Percentiles rank a stretch among this genome's conserved stretches.
phyloP scores from a whole-genome alignment of 164 flowering plant genomes.

The Berberis thunbergii region DNA sequence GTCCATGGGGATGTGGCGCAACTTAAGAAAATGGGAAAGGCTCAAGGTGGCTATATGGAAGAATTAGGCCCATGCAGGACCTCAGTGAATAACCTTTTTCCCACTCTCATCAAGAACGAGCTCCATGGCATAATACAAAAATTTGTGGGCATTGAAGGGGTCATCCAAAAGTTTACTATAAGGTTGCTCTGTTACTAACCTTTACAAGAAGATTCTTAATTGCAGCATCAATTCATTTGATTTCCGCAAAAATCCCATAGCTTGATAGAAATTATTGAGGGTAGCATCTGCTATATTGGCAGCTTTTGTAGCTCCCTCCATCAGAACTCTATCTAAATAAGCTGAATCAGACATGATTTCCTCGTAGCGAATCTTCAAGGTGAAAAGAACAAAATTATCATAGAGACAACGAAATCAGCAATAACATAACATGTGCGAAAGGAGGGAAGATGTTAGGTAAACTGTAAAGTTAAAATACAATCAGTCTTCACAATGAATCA shows the following conservation, averaged over 20 bases:
- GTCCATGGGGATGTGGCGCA: conserved; percentile 15
- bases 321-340: conserved; percentile 63
- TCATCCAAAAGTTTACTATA: conserved; percentile 25
- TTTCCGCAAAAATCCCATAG: conserved; percentile 85
- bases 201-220: conserved; percentile 12
- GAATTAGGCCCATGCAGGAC: conserved; percentile 13
- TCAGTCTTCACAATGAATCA: not conserved
- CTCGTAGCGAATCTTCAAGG: conserved; percentile 60
- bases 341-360: conserved; percentile 71
- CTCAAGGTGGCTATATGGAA: conserved; percentile 7
- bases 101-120: conserved; percentile 17
- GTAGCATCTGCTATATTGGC: conserved; percentile 69
- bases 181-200: conserved; percentile 22
- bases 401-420: not conserved
- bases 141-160: conserved; percentile 19
- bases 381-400: not conserved
- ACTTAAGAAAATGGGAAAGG: conserved; percentile 17
- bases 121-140: conserved; percentile 15
- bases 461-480: not conserved
- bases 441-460: conserved; percentile 4
- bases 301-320: conserved; percentile 76
- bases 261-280: conserved; percentile 75
- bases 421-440: conserved; percentile 4
- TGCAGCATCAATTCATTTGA: conserved; percentile 28
- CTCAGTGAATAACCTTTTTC: conserved; percentile 8